Evolutionary conservation across 768 basidiomycete species (phyloP), one percentile per base, ranked within the genome.

Genomic region (Holtermanniella nyarrowii): DNA sequence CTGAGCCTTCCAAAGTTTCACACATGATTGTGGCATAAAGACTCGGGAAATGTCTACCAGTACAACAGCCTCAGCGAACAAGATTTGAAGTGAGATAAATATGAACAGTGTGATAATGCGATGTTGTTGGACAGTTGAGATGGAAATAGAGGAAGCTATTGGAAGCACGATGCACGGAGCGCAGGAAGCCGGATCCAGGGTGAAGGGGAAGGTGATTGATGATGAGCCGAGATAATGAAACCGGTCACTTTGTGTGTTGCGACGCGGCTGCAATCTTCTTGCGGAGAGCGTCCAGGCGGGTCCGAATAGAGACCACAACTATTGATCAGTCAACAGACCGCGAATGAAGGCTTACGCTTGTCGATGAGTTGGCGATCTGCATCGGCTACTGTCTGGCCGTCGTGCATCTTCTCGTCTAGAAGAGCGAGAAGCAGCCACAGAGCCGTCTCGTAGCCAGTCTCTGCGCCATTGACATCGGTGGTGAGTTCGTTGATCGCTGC

Each of bases 401-500:
- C 70, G 13, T 68, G 63, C 54, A 73, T 64, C 12, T 64, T 62
- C 22, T 93, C 86, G 66, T 97, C 95, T 66, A 90, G 84, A 5
- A 97, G 76, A 0, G 89, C 85, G 58, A 90, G 87, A 25, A 97
- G 76, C 66, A 90, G 86, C 88, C 89, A 95, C 5, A 97, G 71
- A 0, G 88, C 88, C 61, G 88, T 88, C 63, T 96, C 91, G 72
- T 97, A 99, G 31, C 93, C 76, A 68, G 84, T 85, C 75, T 95
- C 88, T 69, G 89, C 91, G 64, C 88, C 85, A 57, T 85, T 79
- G 0, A 85, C 82, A 24, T 79, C 79, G 37, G 88, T 87, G 11
- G 86, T 74, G 0, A 96, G 77, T 65, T 97, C 93, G 62, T 89
- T 88, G 43, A 85, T 78, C 1, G 93, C 91, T 37, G 91, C 91